A percentile compares a stretch with the other conserved stretches of the same genome.
These are phyloP conservation scores for Cystobasidium ongulense DNA, from an alignment of 768 basidiomycete species.

Conservation along the genomic window DNA sequence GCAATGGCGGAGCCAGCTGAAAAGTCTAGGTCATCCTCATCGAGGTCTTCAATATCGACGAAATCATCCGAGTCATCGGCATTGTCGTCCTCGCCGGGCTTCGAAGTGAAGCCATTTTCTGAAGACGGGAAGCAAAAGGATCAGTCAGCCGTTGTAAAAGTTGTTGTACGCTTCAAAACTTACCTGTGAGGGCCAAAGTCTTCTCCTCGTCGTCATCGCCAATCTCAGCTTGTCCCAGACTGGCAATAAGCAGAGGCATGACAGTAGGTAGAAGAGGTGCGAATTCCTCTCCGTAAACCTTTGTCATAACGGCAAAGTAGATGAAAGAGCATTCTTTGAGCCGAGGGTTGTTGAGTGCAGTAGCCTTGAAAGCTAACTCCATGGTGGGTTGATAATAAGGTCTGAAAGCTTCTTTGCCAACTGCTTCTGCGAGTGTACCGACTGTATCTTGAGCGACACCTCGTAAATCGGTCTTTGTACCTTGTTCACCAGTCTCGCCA, in stretches of 20 bases:
- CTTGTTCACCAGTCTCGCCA: constrained; percentile 53
- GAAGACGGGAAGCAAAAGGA: not conserved
- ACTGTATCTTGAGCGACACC: constrained; percentile 99
- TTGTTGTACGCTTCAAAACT: constrained; percentile 5
- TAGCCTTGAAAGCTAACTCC: constrained; percentile 84
- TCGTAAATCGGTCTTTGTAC: constrained; percentile 86
- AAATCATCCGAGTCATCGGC: constrained; percentile 57
- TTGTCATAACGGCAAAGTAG: constrained; percentile 98
- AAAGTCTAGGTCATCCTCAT: constrained; percentile 52
- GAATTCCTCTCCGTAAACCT: constrained; percentile 90
- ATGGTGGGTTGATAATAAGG: constrained; percentile 96
- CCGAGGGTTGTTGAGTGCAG: constrained; percentile 69
- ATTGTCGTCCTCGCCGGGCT: constrained; percentile 58
- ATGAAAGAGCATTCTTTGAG: constrained; percentile 92
- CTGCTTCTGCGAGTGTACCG: constrained; percentile 94
- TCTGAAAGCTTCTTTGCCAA: constrained; percentile 84
- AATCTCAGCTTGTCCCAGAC: constrained; percentile 73
- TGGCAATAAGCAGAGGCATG: constrained; percentile 72
- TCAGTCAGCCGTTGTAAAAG: constrained; percentile 18
- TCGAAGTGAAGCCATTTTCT: constrained; percentile 30
- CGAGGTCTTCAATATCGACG: constrained; percentile 52
- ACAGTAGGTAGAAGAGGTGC: constrained; percentile 75
- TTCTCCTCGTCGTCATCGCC: constrained; percentile 52
- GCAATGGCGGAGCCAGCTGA: constrained; percentile 80
- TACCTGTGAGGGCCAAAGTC: constrained; percentile 22